Conservation (phyloP, 1,284 basidiomycete genomes). For the Puccinia polysora region DNA sequence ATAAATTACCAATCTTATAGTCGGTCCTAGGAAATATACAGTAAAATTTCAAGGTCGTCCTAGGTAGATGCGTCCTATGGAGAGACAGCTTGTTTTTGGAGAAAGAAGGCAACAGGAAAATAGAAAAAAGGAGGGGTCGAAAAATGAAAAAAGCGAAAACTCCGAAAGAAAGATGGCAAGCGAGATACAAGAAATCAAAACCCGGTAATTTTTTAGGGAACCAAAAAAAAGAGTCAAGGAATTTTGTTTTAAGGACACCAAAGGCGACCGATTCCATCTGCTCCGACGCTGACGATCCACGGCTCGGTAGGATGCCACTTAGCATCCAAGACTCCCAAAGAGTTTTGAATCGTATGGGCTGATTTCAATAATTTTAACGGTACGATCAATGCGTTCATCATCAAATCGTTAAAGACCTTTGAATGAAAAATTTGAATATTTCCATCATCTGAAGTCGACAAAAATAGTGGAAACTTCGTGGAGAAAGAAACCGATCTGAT, state of each 20-base stretch:
- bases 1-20: too few species aligned
- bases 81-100: too few species aligned
- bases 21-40: too few species aligned
- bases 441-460: slow-evolving; percentile 92
- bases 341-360: slow-evolving; percentile 69
- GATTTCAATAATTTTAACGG: slow-evolving; percentile 93
- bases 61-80: too few species aligned
- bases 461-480: slow-evolving; percentile 89
- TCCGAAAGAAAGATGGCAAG: neutral
- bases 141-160: too few species aligned
- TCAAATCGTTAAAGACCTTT: slow-evolving; percentile 85
- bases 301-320: slow-evolving; percentile 80
- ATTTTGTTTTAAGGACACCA: slow-evolving; percentile 59
- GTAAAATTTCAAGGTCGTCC: too few species aligned
- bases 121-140: too few species aligned
- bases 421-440: slow-evolving; percentile 95
- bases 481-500: slow-evolving; percentile 89
- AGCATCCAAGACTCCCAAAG: slow-evolving; percentile 83
- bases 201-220: neutral
- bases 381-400: slow-evolving; percentile 93
- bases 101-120: too few species aligned
- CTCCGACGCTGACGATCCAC: slow-evolving; percentile 87
- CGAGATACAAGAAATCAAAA: neutral
- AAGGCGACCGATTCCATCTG: slow-evolving; percentile 80
- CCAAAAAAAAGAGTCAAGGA: neutral